These are phyloP conservation scores for Xenosphaeropsis pyriputrescens DNA, from an alignment of 2,329 filamentous ascomycete species.

Conservation along the genomic window DNA sequence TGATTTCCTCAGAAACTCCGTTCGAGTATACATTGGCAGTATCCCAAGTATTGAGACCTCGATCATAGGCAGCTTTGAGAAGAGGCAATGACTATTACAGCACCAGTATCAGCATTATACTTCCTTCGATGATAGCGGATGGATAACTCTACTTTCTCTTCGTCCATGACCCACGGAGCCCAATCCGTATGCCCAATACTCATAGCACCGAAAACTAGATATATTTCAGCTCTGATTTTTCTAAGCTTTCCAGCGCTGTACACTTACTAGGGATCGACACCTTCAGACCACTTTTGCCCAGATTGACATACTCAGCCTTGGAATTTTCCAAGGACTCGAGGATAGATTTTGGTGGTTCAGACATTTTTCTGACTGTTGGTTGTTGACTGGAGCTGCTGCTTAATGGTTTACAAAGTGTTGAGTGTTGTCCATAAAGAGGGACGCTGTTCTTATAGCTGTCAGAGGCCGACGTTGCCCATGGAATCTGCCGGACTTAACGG, in stretches of 20 bases:
- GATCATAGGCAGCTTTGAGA: conserved; percentile 48
- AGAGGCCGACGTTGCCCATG: no score
- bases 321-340: conserved; percentile 20
- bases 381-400: background rate
- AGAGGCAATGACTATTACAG: conserved; percentile 31
- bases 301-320: conserved; percentile 31
- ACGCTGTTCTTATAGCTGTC: no score
- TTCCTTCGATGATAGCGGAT: background rate
- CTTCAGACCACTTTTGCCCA: conserved; percentile 46
- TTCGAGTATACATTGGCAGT: conserved; percentile 41
- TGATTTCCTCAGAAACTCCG: conserved; percentile 35
- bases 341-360: background rate
- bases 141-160: conserved; percentile 29
- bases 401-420: background rate
- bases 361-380: background rate
- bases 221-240: no score
- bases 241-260: no score
- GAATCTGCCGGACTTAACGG: no score
- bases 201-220: conserved; percentile 45
- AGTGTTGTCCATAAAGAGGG: no score
- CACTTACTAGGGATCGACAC: conserved; percentile 34
- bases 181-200: conserved; percentile 37
- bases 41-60: conserved; percentile 46
- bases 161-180: conserved; percentile 39
- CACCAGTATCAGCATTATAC: background rate